Evolutionary conservation across 75 land plant genomes (phyloP).

Genomic region (Chamaecyparis obtusa): DNA sequence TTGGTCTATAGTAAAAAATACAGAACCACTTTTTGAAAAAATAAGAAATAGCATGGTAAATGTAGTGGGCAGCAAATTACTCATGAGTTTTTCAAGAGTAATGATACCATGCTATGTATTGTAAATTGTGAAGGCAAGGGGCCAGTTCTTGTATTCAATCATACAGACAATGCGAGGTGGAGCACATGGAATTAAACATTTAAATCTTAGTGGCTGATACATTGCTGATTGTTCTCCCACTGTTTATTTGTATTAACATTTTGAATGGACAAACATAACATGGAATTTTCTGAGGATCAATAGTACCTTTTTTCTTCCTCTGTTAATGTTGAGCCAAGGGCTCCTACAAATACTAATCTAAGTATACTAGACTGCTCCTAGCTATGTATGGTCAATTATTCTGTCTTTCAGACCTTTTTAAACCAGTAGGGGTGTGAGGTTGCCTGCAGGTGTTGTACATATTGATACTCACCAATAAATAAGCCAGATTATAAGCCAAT

Average conservation of each 20-base stretch:
- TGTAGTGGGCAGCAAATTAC: no score
- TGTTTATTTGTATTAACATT: neutral
- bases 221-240: neutral
- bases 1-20: no score
- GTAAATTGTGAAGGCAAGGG: neutral
- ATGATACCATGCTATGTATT: neutral
- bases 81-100: no score
- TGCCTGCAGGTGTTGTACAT: neutral
- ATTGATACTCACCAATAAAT: neutral
- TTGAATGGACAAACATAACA: neutral
- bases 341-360: neutral
- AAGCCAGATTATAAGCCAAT: neutral
- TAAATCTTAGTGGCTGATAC: neutral
- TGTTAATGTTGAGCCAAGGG: neutral
- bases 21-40: no score
- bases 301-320: neutral
- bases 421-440: neutral
- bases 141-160: neutral
- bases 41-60: no score
- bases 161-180: neutral
- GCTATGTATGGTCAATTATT: neutral
- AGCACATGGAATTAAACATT: neutral
- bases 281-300: neutral
- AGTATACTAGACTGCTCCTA: neutral
- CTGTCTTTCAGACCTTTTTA: neutral